Base-by-base conservation (phyloP, 768 basidiomycete species). In the Auriscalpium vulgare region DNA sequence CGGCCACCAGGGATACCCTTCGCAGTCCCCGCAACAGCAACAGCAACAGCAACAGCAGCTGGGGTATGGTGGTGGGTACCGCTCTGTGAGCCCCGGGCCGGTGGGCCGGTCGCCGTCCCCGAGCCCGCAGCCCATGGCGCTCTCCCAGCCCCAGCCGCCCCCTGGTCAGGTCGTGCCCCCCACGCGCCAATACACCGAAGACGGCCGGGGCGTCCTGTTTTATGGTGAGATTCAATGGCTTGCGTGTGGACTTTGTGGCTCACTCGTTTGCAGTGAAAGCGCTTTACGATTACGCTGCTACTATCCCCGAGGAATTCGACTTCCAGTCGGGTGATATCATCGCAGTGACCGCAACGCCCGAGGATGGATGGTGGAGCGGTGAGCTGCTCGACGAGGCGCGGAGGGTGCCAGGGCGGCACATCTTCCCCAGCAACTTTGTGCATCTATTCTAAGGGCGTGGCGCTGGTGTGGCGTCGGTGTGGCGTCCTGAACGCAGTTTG, bases 291-390 rank as follows among this genome's bases (percentile, higher is more conserved):
- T 95, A 94, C 63, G 71, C 72, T 0, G 91, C 90, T 14, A 84
- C 87, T 10, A 90, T 88, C 59, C 85, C 89, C 1, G 92, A 95
- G 66, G 95, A 97, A 72, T 97, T 98, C 69, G 89, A 95, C 68
- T 97, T 98, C 83, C 91, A 94, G 67, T 76, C 84, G 19, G 91
- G 89, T 2, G 95, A 98, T 70, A 90, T 97, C 61, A 97, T 98
- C 61, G 95, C 94, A 8, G 95, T 98, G 10, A 95, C 91, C 0
- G 79, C 84, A 19, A 95, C 93, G 7, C 93, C 93, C 5, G 93
- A 94, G 63, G 95, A 97, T 64, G 95, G 95, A 1, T 97, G 95
- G 95, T 98, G 95, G 95, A 88, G 84, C 55, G 95, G 95, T 21
- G 86, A 88, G 63, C 69, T 92, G 56, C 71, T 91, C n/a, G 87